These are phyloP conservation scores for Silene vulgaris DNA, from an alignment of 179 eudicot genomes.

Conservation along the genomic window DNA sequence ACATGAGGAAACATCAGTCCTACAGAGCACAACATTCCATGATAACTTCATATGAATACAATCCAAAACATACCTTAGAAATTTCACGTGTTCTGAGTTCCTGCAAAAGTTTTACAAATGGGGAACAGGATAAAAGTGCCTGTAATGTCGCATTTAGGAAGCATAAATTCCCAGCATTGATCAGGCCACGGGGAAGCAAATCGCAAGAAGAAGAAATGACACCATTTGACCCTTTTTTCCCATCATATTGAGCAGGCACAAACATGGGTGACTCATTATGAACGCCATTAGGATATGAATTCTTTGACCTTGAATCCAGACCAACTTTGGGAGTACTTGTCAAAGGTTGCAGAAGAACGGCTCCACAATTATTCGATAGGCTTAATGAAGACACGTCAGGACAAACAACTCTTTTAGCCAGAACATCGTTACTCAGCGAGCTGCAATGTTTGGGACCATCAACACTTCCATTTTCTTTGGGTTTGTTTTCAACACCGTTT, in stretches of 20 bases:
- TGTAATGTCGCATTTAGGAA: conserved; percentile 88
- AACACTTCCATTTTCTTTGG: conserved; percentile 47
- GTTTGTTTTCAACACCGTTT: conserved; percentile 22
- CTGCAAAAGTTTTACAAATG: conserved; percentile 72
- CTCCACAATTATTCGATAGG: conserved; percentile 28
- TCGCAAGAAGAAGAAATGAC: conserved; percentile 30
- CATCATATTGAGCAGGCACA: conserved; percentile 27
- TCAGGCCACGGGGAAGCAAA: conserved; percentile 73
- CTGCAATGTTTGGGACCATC: conserved; percentile 24
- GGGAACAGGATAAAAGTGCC: conserved; percentile 84
- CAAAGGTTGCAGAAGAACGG: conserved; percentile 21
- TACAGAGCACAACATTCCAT: not conserved
- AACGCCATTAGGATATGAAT: conserved; percentile 29
- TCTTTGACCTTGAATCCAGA: conserved; percentile 24
- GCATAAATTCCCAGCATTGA: conserved; percentile 88
- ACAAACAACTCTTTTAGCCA: conserved; percentile 28
- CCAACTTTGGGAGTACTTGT: conserved; percentile 20
- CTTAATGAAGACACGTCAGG: conserved; percentile 32
- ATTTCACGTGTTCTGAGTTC: conserved; percentile 51
- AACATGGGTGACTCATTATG: conserved; percentile 23
- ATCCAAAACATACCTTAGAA: conserved; percentile 45
- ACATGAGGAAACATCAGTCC: not conserved
- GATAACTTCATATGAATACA: no score
- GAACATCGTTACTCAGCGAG: conserved; percentile 34
- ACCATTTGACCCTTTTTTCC: conserved; percentile 40